Base-by-base conservation (phyloP, 768 basidiomycete species). In the Mycena haematopus region DNA sequence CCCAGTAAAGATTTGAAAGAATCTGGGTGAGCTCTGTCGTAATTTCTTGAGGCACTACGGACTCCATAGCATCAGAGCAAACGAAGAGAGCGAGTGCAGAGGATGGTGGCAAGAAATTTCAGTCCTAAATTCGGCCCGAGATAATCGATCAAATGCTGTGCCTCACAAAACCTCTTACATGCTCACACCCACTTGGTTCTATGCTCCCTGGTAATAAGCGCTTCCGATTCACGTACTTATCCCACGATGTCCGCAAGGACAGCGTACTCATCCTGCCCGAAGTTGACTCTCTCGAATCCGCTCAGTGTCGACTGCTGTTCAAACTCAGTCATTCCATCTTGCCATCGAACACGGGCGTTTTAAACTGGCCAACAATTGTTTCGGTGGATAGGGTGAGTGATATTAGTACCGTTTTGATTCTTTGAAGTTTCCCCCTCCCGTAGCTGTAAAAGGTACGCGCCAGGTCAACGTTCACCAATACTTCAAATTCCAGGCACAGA, bases 1-100 rank as follows among this genome's bases (percentile, higher is more conserved):
- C 91, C 92, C 42, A 91, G 79, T 5, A 93, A 21, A 93, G 85
- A 75, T 94, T 93, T 13, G 90, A 89, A 44, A 94, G 85, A 63
- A 93, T 91, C 76, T 93, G 92, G 0, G 89, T 92, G 67, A 93
- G 82, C 70, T 93, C 90, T 14, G 80, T 76, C 8, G 88, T 87
- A 47, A 92, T 90, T 73, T 92, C 88, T 59, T 86, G 82, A 0
- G 89, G 84, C 4, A 83, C 82, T n/a, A 83, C 80, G 17, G 77
- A 65, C 50, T 82, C 82, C 82, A 84, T 82, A 29, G 61, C 66
- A 55, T 64, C 33, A 63, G 62, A 55, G 25, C 46, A 44, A 31
- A 36, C 51, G 51, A 36, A n/a, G 40, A 29, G 24, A 17, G 50
- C 15, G 35, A 42, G 46, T 45, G 25, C 27, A 38, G 40, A 33